Percentiles rank a stretch among this genome's conserved stretches.
Evolutionary conservation across 208 protist species (phyloP).

Genomic region (Crithidia fasciculata): DNA sequence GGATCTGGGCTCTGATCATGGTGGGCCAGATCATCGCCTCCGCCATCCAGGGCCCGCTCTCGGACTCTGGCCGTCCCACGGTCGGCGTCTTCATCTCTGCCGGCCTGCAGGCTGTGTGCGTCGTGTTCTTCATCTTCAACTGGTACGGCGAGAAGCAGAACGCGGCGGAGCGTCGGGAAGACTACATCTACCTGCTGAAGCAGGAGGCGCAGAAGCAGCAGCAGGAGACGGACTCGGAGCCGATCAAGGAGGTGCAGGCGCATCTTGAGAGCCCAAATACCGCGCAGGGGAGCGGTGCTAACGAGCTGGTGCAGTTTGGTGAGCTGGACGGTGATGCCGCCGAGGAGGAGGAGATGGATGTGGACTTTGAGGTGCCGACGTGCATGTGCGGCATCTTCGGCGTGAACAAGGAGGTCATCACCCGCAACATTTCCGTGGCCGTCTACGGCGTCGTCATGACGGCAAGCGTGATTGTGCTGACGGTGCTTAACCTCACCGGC

Average conservation of each 20-base stretch:
- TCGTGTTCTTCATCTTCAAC: constrained; percentile 70
- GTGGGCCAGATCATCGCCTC: constrained; percentile 50
- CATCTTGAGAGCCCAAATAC: constrained; percentile 9
- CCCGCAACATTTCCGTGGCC: constrained; percentile 32
- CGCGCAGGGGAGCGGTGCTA: background rate
- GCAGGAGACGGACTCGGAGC: constrained; percentile 5
- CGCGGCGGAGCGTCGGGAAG: constrained; percentile 45
- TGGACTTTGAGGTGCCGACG: constrained; percentile 23
- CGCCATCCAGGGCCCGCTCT: constrained; percentile 55
- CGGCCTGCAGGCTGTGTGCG: constrained; percentile 52
- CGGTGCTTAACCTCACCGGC: constrained; percentile 42
- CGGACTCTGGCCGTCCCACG: constrained; percentile 44
- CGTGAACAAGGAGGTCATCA: constrained; percentile 41
- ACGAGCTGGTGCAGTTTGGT: constrained; percentile 6
- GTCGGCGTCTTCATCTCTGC: constrained; percentile 64
- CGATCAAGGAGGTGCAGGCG: constrained; percentile 4
- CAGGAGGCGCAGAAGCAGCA: constrained; percentile 28
- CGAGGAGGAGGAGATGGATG: background rate
- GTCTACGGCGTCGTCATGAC: constrained; percentile 47
- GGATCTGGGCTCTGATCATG: constrained; percentile 69
- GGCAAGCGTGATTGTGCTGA: constrained; percentile 32
- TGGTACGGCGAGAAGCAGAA: constrained; percentile 72
- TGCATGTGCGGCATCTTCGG: constrained; percentile 29
- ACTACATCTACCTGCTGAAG: constrained; percentile 39
- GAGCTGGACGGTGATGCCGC: background rate